Percentiles rank a stretch among this genome's conserved stretches.
Evolutionary conservation across 495 filamentous ascomycete species (phyloP).

Genomic region (Penicillium maclennaniae): DNA sequence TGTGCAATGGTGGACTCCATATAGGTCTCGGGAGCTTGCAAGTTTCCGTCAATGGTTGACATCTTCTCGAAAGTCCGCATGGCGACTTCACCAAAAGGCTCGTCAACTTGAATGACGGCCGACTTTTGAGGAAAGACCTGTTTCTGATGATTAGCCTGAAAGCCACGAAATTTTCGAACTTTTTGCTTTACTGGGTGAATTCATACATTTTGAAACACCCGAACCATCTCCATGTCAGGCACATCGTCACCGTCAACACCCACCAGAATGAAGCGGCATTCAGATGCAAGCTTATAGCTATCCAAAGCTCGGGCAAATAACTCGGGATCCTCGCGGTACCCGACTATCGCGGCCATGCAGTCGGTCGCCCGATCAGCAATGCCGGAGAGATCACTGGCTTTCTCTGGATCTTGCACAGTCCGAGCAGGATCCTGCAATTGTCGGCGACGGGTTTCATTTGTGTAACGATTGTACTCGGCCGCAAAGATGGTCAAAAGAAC

Average conservation of each 20-base stretch:
- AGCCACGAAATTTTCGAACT: not conserved
- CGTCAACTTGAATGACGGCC: conserved; percentile 27
- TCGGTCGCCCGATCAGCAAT: conserved; percentile 7
- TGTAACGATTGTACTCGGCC: conserved; percentile 24
- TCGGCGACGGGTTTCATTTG: conserved; percentile 19
- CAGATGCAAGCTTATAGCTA: conserved; percentile 25
- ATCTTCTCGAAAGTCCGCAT: conserved; percentile 27
- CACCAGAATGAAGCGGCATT: conserved; percentile 27
- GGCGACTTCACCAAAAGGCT: conserved; percentile 28
- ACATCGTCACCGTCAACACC: conserved; percentile 29
- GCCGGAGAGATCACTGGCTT: conserved; percentile 2
- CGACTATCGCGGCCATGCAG: conserved; percentile 31
- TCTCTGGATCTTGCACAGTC: conserved; percentile 10
- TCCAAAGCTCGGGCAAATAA: conserved; percentile 28
- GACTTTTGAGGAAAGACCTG: conserved; percentile 24
- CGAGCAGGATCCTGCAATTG: conserved; percentile 4
- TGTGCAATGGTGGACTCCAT: conserved; percentile 22
- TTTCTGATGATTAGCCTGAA: not conserved
- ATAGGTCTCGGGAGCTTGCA: conserved; percentile 14
- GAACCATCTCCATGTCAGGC: conserved; percentile 32
- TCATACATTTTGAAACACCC: conserved; percentile 21
- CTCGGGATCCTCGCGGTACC: conserved; percentile 33
- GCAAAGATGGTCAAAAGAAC: conserved; percentile 25
- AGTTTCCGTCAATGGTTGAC: conserved; percentile 15
- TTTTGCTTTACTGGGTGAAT: not conserved